These are phyloP conservation scores for Pseudogymnoascus sp. DNA, from an alignment of 2,329 filamentous ascomycete species.

Conservation along the genomic window DNA sequence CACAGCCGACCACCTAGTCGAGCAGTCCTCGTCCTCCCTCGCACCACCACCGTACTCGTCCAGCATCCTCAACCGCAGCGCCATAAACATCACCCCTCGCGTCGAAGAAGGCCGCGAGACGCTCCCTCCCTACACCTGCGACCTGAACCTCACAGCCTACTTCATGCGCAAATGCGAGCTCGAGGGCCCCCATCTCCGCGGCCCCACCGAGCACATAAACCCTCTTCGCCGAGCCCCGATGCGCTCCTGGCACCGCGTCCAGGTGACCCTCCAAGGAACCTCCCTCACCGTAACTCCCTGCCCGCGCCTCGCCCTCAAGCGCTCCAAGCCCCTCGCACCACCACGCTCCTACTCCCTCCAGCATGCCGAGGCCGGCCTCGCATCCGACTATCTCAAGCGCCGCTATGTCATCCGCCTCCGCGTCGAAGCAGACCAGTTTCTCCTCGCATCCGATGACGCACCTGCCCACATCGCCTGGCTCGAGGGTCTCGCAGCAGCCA, in stretches of 20 bases:
- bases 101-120: constrained; percentile 36
- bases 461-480: constrained; percentile 61
- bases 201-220: background rate
- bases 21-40: background rate
- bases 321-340: background rate
- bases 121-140: constrained; percentile 49
- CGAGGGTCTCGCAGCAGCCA: constrained; percentile 61
- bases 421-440: constrained; percentile 64
- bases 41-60: background rate
- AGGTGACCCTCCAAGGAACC: constrained; percentile 56
- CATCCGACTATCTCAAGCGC: constrained; percentile 38
- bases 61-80: background rate
- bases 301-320: background rate
- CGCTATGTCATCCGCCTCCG: constrained; percentile 64
- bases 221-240: constrained; percentile 38
- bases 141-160: constrained; percentile 46
- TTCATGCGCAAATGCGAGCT: constrained; percentile 37
- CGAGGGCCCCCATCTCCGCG: background rate
- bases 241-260: constrained; percentile 53
- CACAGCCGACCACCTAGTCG: background rate
- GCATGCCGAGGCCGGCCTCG: constrained; percentile 67
- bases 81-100: constrained; percentile 27
- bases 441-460: constrained; percentile 58
- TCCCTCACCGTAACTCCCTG: constrained; percentile 44
- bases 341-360: constrained; percentile 52